Percentiles rank a stretch among this genome's conserved stretches.
Evolutionary conservation across 2,329 filamentous ascomycete species (phyloP).

Genomic region (Trichoderma arundinaceum): DNA sequence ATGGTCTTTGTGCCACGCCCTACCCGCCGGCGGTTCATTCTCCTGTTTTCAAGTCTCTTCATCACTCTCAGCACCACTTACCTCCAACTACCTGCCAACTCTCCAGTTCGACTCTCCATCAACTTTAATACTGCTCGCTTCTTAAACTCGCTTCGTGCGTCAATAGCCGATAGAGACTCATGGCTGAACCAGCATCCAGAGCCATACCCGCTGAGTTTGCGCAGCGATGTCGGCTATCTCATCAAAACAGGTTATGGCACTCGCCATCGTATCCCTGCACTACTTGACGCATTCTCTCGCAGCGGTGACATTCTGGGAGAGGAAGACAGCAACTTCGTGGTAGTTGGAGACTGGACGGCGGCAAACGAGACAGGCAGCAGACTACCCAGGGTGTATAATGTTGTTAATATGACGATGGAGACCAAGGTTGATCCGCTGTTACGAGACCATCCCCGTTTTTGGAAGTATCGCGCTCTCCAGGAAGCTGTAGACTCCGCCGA

Average conservation of each 20-base stretch:
- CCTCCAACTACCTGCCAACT: slow-evolving; percentile 44
- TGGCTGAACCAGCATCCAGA: slow-evolving; percentile 48
- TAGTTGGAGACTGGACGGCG: slow-evolving; percentile 58
- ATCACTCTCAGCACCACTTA: slow-evolving; percentile 40
- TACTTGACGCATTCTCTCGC: slow-evolving; percentile 51
- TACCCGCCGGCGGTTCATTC: slow-evolving; percentile 40
- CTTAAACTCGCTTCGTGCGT: slow-evolving; percentile 41
- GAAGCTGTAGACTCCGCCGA: slow-evolving; percentile 48
- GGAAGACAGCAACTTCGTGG: slow-evolving; percentile 51
- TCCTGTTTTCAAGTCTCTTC: slow-evolving; percentile 36
- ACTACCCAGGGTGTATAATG: slow-evolving; percentile 47
- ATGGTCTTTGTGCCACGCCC: slow-evolving; percentile 41
- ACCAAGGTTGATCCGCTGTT: slow-evolving; percentile 39
- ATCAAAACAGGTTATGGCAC: slow-evolving; percentile 64
- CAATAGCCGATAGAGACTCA: slow-evolving; percentile 45
- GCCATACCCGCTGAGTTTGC: slow-evolving; percentile 52
- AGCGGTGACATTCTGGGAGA: slow-evolving; percentile 44
- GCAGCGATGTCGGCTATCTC: slow-evolving; percentile 56
- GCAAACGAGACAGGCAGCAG: slow-evolving; percentile 43
- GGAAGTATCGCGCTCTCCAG: slow-evolving; percentile 50
- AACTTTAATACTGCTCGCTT: slow-evolving; percentile 45
- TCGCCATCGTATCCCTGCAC: slow-evolving; percentile 52
- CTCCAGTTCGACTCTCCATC: slow-evolving; percentile 43
- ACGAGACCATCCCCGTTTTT: slow-evolving; percentile 44
- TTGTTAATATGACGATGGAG: slow-evolving; percentile 47